Conservation (phyloP, 1,284 basidiomycete species). For the Anthracocystis panici-leucophaei region DNA sequence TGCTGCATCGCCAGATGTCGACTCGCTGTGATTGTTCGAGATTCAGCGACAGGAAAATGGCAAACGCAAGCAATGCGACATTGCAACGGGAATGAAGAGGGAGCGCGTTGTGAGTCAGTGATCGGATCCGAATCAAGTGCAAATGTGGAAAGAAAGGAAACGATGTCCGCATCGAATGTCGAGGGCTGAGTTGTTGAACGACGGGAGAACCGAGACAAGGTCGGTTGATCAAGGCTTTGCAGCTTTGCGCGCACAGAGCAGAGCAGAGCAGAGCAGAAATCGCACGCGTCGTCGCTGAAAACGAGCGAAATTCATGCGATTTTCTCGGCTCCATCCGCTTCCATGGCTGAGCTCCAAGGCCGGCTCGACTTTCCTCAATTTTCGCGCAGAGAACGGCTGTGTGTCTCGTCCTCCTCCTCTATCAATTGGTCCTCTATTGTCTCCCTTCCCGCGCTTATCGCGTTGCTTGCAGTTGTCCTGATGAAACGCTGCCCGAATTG, state of each 20-base stretch:
- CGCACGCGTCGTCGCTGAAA: slow-evolving; percentile 4
- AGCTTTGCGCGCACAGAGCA: slow-evolving; percentile 4
- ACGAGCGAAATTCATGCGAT: slow-evolving; percentile 9
- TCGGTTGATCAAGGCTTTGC: too few relatives aligned
- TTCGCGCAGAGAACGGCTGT: background rate
- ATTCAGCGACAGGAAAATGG: background rate
- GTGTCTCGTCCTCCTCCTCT: background rate
- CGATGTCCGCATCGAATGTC: background rate
- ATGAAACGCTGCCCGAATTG: background rate
- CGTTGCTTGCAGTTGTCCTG: background rate
- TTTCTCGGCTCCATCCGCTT: slow-evolving; percentile 11
- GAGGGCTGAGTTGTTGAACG: slow-evolving; percentile 9
- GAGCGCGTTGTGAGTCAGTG: slow-evolving; percentile 10
- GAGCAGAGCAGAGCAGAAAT: background rate
- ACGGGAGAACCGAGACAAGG: background rate
- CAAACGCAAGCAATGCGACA: background rate
- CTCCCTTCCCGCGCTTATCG: background rate
- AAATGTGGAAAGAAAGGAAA: too few relatives aligned
- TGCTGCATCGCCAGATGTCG: slow-evolving; percentile 28
- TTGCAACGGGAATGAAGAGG: background rate
- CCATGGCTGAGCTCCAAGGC: slow-evolving; percentile 1
- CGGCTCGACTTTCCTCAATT: background rate
- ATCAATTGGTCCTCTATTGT: background rate
- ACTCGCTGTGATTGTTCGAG: slow-evolving; percentile 1
- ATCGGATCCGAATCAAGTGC: slow-evolving; percentile 10